Evolutionary conservation across 2,329 filamentous ascomycete species (phyloP).

Genomic region (Cryphonectria japonica): DNA sequence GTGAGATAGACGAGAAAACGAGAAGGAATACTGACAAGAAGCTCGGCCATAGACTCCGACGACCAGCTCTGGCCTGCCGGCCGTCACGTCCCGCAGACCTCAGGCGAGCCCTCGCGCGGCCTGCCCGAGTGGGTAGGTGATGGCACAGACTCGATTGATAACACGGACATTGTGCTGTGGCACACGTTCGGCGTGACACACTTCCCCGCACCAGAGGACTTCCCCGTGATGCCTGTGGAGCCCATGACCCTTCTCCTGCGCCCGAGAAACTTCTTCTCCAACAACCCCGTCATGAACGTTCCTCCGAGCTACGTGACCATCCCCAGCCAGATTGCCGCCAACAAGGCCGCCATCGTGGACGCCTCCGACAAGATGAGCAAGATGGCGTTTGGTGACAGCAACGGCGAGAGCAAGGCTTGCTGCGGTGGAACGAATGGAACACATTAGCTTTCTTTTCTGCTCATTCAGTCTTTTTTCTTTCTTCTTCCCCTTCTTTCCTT

Average conservation of each 20-base stretch:
- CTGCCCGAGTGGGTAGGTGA: slow-evolving; percentile 79
- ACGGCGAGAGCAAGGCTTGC: slow-evolving; percentile 14
- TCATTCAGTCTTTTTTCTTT: background rate
- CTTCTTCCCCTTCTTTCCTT: no score
- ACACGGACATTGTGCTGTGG: slow-evolving; percentile 89
- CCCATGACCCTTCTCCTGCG: slow-evolving; percentile 80
- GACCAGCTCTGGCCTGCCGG: slow-evolving; percentile 84
- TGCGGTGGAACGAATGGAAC: slow-evolving; percentile 23
- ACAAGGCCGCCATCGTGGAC: slow-evolving; percentile 48
- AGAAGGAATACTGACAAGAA: slow-evolving; percentile 10
- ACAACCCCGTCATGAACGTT: slow-evolving; percentile 80
- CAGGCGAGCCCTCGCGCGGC: slow-evolving; percentile 74
- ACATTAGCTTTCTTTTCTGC: background rate
- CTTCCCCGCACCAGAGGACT: slow-evolving; percentile 88
- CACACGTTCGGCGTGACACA: slow-evolving; percentile 92
- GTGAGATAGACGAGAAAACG: background rate
- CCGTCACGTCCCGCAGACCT: slow-evolving; percentile 86
- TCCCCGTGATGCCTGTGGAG: slow-evolving; percentile 88
- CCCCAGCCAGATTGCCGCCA: slow-evolving; percentile 67
- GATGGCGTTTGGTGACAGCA: slow-evolving; percentile 36
- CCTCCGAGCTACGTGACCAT: slow-evolving; percentile 75
- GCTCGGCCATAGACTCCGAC: slow-evolving; percentile 64
- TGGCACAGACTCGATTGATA: slow-evolving; percentile 69
- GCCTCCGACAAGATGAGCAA: slow-evolving; percentile 53
- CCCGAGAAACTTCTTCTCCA: slow-evolving; percentile 80